phyloP scores from a whole-genome alignment of 2,329 filamentous ascomycete species.

The Thyridium curvatum region DNA sequence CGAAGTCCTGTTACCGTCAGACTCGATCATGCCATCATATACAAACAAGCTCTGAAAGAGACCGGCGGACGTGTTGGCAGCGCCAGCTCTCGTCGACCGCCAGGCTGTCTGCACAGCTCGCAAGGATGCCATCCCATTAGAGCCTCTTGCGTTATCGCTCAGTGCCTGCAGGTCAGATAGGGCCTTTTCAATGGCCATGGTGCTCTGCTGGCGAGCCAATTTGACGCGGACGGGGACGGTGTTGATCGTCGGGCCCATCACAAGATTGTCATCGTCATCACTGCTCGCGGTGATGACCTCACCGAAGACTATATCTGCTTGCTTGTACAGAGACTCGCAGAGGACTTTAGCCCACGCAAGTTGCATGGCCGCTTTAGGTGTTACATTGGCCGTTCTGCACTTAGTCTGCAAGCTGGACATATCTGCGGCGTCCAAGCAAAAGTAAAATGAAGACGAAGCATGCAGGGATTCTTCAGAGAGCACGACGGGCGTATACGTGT shows the following conservation, averaged over 20 bases:
- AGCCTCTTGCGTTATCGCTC: conserved; percentile 10
- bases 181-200: conserved; percentile 5
- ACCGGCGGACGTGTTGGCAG: conserved; percentile 2
- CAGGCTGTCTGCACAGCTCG: conserved; percentile 12
- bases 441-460: conserved; percentile 8
- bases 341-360: conserved; percentile 15
- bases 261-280: not conserved
- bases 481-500: conserved; percentile 1
- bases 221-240: conserved; percentile 12
- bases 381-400: conserved; percentile 9
- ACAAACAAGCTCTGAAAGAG: conserved; percentile 18
- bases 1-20: too few species aligned
- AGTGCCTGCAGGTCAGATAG: conserved; percentile 7
- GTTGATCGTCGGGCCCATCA: conserved; percentile 14
- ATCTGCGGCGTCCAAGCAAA: conserved; percentile 1
- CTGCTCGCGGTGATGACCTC: conserved; percentile 9
- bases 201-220: not conserved
- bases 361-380: conserved; percentile 12
- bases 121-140: conserved; percentile 12
- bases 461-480: conserved; percentile 1
- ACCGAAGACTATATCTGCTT: conserved; percentile 13
- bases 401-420: conserved; percentile 6
- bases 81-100: conserved; percentile 9
- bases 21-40: conserved; percentile 12
- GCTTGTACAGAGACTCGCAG: conserved; percentile 12